Percentiles rank a stretch among this genome's conserved stretches.
phyloP scores from a whole-genome alignment of 2,329 filamentous ascomycete species.

The Plectosphaerella cucumerina region DNA sequence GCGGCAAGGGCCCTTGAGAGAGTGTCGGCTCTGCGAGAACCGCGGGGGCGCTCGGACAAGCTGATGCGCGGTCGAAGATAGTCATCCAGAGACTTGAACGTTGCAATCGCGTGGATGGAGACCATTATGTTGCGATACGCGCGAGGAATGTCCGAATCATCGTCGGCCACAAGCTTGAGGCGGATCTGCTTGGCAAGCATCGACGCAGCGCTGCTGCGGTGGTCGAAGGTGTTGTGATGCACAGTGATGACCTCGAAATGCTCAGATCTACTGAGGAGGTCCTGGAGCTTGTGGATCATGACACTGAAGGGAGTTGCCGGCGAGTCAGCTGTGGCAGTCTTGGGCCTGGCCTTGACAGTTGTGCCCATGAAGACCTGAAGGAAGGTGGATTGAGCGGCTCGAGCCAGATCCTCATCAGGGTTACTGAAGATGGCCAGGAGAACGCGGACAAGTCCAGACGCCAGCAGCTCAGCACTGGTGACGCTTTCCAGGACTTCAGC shows the following conservation, averaged over 20 bases:
- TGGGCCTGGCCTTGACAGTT: slow-evolving; percentile 59
- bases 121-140: slow-evolving; percentile 95
- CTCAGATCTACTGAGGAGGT: slow-evolving; percentile 91
- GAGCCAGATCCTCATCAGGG: slow-evolving; percentile 55
- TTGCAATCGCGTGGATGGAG: slow-evolving; percentile 96
- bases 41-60: slow-evolving; percentile 68
- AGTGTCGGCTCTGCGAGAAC: slow-evolving; percentile 56
- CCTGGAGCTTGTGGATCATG: slow-evolving; percentile 89
- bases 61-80: slow-evolving; percentile 89
- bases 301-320: slow-evolving; percentile 84
- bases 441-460: slow-evolving; percentile 82
- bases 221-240: slow-evolving; percentile 87
- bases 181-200: slow-evolving; percentile 97
- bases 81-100: slow-evolving; percentile 94
- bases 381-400: slow-evolving; percentile 75
- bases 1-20: slow-evolving; percentile 68
- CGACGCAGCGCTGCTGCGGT: slow-evolving; percentile 83
- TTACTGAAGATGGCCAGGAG: slow-evolving; percentile 80
- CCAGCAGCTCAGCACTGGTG: slow-evolving; percentile 90
- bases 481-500: slow-evolving; percentile 86
- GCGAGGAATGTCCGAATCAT: slow-evolving; percentile 83
- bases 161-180: slow-evolving; percentile 82
- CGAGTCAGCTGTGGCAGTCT: slow-evolving; percentile 61
- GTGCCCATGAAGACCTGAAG: slow-evolving; percentile 89
- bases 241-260: slow-evolving; percentile 98